Evolutionary conservation across 441 rosid genomes (phyloP).

Genomic region (Macaranga tanarius): DNA sequence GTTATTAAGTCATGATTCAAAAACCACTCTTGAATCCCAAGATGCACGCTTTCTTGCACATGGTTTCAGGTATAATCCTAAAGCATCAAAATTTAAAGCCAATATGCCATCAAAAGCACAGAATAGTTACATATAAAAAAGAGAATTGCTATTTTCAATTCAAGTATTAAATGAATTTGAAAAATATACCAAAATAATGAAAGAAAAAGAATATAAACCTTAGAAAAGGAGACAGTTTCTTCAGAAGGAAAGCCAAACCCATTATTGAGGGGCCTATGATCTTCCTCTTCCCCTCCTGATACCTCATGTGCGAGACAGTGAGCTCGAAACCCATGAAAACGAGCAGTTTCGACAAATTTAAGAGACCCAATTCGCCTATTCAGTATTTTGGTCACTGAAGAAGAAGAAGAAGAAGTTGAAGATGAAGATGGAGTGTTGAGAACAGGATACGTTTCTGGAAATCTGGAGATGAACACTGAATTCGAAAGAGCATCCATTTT

Average conservation of each 20-base stretch:
- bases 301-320: constrained; percentile 40
- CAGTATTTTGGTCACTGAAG: constrained; percentile 31
- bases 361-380: constrained; percentile 42
- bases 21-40: neutral
- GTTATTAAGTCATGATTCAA: neutral
- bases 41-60: neutral
- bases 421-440: constrained; percentile 30
- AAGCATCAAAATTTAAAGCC: neutral
- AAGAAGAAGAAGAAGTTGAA: constrained; percentile 29
- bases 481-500: constrained; percentile 62
- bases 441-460: constrained; percentile 34
- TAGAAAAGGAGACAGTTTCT: constrained; percentile 43
- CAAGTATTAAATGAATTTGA: neutral
- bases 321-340: constrained; percentile 39
- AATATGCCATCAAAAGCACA: neutral
- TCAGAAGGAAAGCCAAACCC: constrained; percentile 46
- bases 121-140: no score
- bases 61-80: neutral
- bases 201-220: constrained; percentile 36
- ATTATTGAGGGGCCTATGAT: constrained; percentile 34
- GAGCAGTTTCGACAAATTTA: constrained; percentile 40
- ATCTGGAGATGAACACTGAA: constrained; percentile 33
- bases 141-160: neutral
- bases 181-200: neutral
- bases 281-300: constrained; percentile 48